phyloP scores from a whole-genome alignment of 2,329 filamentous ascomycete genomes.

The Nannizzia gypsea region DNA sequence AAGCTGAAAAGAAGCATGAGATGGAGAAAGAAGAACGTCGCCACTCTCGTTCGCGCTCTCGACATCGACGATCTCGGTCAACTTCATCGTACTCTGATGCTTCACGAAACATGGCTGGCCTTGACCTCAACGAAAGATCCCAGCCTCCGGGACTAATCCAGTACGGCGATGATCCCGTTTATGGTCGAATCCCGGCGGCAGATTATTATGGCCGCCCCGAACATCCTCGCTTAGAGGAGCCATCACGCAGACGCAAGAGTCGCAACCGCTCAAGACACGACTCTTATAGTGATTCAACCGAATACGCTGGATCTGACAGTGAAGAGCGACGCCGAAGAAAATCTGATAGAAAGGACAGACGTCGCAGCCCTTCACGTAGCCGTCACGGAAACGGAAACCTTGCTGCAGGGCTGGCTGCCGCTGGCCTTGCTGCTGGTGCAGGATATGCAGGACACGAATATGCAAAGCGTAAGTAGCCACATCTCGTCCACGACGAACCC shows the following conservation, averaged over 20 bases:
- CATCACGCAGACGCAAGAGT: conserved; percentile 26
- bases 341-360: conserved; percentile 21
- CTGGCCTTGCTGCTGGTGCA: conserved; percentile 47
- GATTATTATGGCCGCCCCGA: conserved; percentile 36
- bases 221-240: conserved; percentile 28
- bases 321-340: conserved; percentile 23
- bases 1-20: conserved; percentile 30
- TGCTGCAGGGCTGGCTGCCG: conserved; percentile 39
- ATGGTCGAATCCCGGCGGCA: conserved; percentile 40
- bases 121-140: neutral
- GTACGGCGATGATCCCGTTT: conserved; percentile 52
- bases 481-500: neutral
- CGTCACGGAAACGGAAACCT: conserved; percentile 12
- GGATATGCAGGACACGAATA: conserved; percentile 48
- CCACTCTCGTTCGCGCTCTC: conserved; percentile 18
- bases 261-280: conserved; percentile 35
- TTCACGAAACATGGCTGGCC: conserved; percentile 23
- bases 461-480: conserved; percentile 39
- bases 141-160: conserved; percentile 40
- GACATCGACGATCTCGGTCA: conserved; percentile 36
- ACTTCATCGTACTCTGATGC: conserved; percentile 33
- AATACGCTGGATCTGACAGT: conserved; percentile 26
- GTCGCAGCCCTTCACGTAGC: conserved; percentile 26
- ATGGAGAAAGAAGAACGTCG: conserved; percentile 33
- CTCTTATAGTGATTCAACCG: conserved; percentile 25